Conservation (phyloP, 106 monocot genomes). For the Dioscorea dumetorum region DNA sequence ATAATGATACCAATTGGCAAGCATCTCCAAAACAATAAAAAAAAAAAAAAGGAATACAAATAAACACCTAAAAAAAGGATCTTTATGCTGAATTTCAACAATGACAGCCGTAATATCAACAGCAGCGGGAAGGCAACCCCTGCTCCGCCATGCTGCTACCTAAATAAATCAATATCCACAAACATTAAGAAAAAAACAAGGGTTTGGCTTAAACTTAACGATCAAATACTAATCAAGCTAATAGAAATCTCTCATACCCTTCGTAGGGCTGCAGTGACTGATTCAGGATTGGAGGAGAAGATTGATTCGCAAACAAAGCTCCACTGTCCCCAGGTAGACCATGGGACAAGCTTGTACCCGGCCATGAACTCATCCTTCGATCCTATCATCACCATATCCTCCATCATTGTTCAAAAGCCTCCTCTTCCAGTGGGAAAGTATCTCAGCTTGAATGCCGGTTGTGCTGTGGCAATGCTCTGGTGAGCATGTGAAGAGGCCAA, state of each 20-base stretch:
- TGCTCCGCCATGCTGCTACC: conserved; percentile 74
- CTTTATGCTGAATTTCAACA: conserved; percentile 77
- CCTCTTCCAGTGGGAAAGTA: background rate
- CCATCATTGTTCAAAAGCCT: background rate
- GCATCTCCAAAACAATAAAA: background rate
- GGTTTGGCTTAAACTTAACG: background rate
- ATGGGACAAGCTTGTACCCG: conserved; percentile 82
- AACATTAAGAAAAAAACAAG: background rate
- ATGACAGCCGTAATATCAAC: conserved; percentile 69
- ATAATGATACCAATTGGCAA: too few relatives aligned
- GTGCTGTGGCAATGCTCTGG: too few relatives aligned
- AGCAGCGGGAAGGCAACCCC: conserved; percentile 62
- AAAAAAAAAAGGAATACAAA: background rate
- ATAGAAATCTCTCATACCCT: conserved; percentile 22
- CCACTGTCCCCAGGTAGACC: conserved; percentile 95
- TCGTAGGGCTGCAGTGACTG: conserved; percentile 47
- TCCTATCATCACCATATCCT: conserved; percentile 16
- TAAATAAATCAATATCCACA: conserved; percentile 13
- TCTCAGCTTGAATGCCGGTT: too few relatives aligned
- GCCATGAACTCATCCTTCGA: conserved; percentile 26
- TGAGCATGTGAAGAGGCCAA: too few relatives aligned
- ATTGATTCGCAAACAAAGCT: conserved; percentile 54
- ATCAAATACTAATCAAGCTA: background rate
- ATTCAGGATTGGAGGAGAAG: conserved; percentile 64
- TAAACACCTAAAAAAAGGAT: conserved; percentile 70